Percentiles rank a stretch among this genome's conserved stretches.
Evolutionary conservation across 495 filamentous ascomycete genomes (phyloP).

Genomic region (Lophium mytilinum): DNA sequence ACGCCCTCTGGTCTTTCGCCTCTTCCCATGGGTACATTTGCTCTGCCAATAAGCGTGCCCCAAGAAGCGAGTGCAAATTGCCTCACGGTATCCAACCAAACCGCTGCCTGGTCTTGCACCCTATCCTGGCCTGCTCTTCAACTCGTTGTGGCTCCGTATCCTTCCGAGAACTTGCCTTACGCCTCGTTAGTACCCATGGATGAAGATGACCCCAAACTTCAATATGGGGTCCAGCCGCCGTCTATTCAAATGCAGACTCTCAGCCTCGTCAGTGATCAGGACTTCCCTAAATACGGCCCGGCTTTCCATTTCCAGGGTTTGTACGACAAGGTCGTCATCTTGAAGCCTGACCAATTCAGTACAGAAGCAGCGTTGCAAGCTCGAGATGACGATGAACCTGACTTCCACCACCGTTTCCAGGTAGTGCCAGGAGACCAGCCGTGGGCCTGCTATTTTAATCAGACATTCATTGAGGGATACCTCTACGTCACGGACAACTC

Average conservation of each 20-base stretch:
- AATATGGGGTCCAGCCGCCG: conserved; percentile 61
- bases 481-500: conserved; percentile 53
- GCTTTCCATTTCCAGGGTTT: conserved; percentile 62
- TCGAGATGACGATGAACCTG: conserved; percentile 2
- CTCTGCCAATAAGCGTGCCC: conserved; percentile 48
- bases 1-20: conserved; percentile 50
- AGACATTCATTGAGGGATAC: conserved; percentile 71
- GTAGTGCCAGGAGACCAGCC: conserved; percentile 56
- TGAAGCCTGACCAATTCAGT: conserved; percentile 48
- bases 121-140: conserved; percentile 23
- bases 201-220: conserved; percentile 34
- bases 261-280: conserved; percentile 57
- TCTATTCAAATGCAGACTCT: conserved; percentile 44
- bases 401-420: conserved; percentile 25
- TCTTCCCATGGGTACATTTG: conserved; percentile 57
- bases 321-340: conserved; percentile 78
- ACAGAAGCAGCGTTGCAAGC: conserved; percentile 6
- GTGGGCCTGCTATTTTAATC: conserved; percentile 87
- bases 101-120: conserved; percentile 63
- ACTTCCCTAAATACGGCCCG: conserved; percentile 54
- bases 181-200: conserved; percentile 6
- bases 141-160: conserved; percentile 35
- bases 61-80: conserved; percentile 58
- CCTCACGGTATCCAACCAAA: conserved; percentile 50
- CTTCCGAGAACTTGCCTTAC: conserved; percentile 18